Evolutionary conservation across 495 filamentous ascomycete genomes (phyloP), one percentile per base, ranked within the genome.

Genomic region (Penicillium crystallinum): DNA sequence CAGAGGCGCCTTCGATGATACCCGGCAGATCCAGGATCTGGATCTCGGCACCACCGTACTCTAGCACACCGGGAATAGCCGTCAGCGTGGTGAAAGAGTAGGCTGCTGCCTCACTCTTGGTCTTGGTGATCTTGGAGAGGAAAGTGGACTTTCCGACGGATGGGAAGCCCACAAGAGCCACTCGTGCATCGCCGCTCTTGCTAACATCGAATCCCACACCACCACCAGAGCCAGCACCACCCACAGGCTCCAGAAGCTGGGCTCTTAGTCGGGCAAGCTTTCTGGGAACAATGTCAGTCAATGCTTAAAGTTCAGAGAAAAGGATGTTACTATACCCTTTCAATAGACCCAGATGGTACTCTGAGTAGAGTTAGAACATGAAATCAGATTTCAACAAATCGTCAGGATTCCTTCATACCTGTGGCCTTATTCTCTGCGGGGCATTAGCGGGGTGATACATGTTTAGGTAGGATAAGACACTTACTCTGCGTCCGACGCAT

Each of bases 121-220:
- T 99, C 70, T 97, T 97, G 49, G 95, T 99, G 71, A 99, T 96
- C 65, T 99, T 97, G 52, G 95, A 97, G 25, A 99, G 72, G 62
- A 99, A 97, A 0, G 95, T 99, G 8, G 95, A 99, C 74, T 99
- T 99, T 62, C 95, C 95, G 39, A 99, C 95, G 1, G 95, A 99
- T 0, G 95, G 95, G 57, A 99, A 97, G 36, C 95, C 95, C 46
- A 99, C 95, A 14, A 99, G 82, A 1, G 95, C 92, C 65, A 99
- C 97, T 50, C 95, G 87, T 0, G 95, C 95, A 75, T 99, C 95
- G 56, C 95, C 95, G 59, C 84, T 90, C 71, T 99, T 99, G 69
- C 86, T 91, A 37, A 99, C 95, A 64, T 99, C 95, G 73, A 99
- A 99, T 12, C 95, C 95, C 2, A 81, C 75, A 3, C 90, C 90